A percentile compares a stretch with the other conserved stretches of the same genome.
These are phyloP conservation scores for Alternaria conjuncta DNA, from an alignment of 2,329 filamentous ascomycete genomes.

Conservation along the genomic window DNA sequence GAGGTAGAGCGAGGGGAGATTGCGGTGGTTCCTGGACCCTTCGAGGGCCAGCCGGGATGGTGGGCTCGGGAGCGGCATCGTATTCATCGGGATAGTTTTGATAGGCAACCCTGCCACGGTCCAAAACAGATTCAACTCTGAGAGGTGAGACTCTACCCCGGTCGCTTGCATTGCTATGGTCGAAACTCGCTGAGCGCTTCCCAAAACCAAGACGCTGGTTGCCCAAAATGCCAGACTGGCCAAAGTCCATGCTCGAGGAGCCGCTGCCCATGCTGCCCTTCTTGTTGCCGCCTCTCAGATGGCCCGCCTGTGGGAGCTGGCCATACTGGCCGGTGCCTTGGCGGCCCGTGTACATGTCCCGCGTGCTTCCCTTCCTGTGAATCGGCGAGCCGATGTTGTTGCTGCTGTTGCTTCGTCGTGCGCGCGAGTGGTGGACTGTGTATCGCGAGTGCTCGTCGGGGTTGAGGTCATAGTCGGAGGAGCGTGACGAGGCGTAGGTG, in stretches of 20 bases:
- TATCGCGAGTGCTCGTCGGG: constrained; percentile 50
- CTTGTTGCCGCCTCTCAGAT: constrained; percentile 54
- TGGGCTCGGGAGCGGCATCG: constrained; percentile 86
- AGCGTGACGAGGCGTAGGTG: constrained; percentile 66
- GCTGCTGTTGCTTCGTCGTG: constrained; percentile 80
- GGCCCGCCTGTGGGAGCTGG: constrained; percentile 38
- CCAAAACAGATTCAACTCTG: constrained; percentile 54
- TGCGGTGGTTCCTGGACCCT: constrained; percentile 53
- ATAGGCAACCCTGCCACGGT: constrained; percentile 52
- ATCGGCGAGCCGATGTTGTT: constrained; percentile 64
- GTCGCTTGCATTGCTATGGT: constrained; percentile 54
- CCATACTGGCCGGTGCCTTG: constrained; percentile 32
- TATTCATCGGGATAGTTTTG: constrained; percentile 64
- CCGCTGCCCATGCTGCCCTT: constrained; percentile 77
- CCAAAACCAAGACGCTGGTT: constrained; percentile 63
- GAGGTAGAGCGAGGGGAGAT: constrained; percentile 48
- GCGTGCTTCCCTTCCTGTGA: constrained; percentile 41
- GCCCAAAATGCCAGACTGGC: constrained; percentile 64
- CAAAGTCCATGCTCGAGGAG: constrained; percentile 70
- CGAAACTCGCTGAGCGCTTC: constrained; percentile 76
- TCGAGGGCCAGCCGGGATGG: constrained; percentile 79
- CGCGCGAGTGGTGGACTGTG: constrained; percentile 53
- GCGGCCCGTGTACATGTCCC: constrained; percentile 39
- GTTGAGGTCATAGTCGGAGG: constrained; percentile 61
- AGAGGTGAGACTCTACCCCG: constrained; percentile 27